Conservation (phyloP, 441 rosid genomes). For the Dalechampia spathulata region DNA sequence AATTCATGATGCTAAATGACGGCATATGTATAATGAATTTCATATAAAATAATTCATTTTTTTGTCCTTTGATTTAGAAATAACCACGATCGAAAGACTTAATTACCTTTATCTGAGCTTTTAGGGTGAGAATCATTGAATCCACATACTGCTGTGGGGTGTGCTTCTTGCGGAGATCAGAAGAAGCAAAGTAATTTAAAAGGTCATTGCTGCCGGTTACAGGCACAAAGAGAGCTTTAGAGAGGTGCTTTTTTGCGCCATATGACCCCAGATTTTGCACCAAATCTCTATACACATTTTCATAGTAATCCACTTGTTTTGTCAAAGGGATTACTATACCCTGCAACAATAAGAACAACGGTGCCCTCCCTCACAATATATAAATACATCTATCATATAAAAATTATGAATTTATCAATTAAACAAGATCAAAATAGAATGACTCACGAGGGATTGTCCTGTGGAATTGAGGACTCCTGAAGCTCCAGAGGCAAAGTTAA, state of each 20-base stretch:
- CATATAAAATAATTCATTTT: no score
- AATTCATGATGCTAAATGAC: no score
- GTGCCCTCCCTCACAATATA: no score
- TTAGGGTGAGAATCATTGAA: slow-evolving; percentile 36
- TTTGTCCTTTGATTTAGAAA: no score
- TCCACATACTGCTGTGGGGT: slow-evolving; percentile 42
- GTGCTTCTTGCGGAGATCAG: slow-evolving; percentile 25
- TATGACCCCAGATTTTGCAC: slow-evolving; percentile 28
- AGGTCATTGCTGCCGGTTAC: slow-evolving; percentile 71
- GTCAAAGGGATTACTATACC: slow-evolving; percentile 40
- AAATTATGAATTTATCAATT: no score
- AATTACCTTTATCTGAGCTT: slow-evolving; percentile 50
- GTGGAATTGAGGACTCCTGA: slow-evolving; percentile 53
- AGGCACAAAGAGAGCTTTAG: slow-evolving; percentile 41
- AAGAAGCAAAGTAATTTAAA: slow-evolving; percentile 36
- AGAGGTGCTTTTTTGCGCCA: slow-evolving; percentile 28
- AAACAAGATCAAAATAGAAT: neutral
- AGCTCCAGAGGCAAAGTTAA: slow-evolving; percentile 80
- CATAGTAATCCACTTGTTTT: slow-evolving; percentile 43
- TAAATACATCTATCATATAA: no score
- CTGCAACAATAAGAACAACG: slow-evolving; percentile 16
- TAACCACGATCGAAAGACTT: no score
- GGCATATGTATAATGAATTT: no score
- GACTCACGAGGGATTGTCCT: slow-evolving; percentile 38
- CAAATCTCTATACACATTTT: slow-evolving; percentile 22